Conservation (phyloP, 768 basidiomycete genomes). For the Xerocomellus dryophilus region DNA sequence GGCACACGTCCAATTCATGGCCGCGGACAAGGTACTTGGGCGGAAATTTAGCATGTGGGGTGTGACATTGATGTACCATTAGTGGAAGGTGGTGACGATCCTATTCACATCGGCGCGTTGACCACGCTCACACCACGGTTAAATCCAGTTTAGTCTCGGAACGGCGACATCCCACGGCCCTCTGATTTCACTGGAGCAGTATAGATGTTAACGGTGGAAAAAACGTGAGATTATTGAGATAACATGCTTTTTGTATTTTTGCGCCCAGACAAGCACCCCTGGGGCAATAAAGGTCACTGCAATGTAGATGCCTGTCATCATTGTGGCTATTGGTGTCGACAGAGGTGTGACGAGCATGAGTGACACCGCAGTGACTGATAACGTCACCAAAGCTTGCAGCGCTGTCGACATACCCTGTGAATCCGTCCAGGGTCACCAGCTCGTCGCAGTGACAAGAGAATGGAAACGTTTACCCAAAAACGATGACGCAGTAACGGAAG, state of each 20-base stretch:
- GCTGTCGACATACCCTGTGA: slow-evolving; percentile 45
- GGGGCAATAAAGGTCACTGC: slow-evolving; percentile 73
- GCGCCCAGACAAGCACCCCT: slow-evolving; percentile 76
- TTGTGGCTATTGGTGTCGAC: slow-evolving; percentile 51
- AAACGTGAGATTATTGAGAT: slow-evolving; percentile 7
- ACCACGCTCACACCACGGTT: slow-evolving; percentile 23
- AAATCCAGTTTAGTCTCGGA: slow-evolving; percentile 57
- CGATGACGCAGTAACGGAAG: slow-evolving; percentile 77
- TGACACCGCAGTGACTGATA: slow-evolving; percentile 47
- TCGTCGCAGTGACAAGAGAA: slow-evolving; percentile 10
- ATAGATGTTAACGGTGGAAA: slow-evolving; percentile 12
- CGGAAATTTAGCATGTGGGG: slow-evolving; percentile 26
- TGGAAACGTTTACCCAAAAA: slow-evolving; percentile 50
- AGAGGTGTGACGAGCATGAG: slow-evolving; percentile 51
- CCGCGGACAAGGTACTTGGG: slow-evolving; percentile 25
- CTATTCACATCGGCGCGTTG: slow-evolving; percentile 24
- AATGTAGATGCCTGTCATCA: slow-evolving; percentile 49
- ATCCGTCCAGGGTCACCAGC: slow-evolving; percentile 12
- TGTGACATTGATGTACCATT: slow-evolving; percentile 18
- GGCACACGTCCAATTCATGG: slow-evolving; percentile 8
- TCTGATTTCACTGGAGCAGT: slow-evolving; percentile 69
- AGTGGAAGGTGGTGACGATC: slow-evolving; percentile 28
- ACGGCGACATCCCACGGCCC: slow-evolving; percentile 90
- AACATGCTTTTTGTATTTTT: slow-evolving; percentile 81
- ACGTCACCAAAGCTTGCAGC: slow-evolving; percentile 53